phyloP scores from a whole-genome alignment of 352 stramenopile genomes.

The Phytopythium boreale region DNA sequence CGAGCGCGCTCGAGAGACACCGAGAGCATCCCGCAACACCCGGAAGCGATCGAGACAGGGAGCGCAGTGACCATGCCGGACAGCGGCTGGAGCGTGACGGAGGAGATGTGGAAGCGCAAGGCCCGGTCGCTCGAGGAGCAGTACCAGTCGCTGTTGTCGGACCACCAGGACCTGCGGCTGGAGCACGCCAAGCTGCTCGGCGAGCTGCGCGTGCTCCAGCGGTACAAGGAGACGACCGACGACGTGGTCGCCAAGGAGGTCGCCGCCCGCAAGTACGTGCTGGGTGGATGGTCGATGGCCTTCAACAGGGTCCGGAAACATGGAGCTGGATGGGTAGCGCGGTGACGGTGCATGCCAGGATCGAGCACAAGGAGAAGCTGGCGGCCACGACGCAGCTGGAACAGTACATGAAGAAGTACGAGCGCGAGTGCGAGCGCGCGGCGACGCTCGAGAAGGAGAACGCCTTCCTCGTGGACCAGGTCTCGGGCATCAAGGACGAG shows the following conservation, averaged over 20 bases:
- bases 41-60: not conserved
- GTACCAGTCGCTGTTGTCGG: slow-evolving; percentile 59
- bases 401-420: slow-evolving; percentile 82
- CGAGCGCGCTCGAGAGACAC: not conserved
- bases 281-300: not conserved
- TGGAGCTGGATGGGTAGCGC: not conserved
- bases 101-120: slow-evolving; percentile 80
- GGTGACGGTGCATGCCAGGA: slow-evolving; percentile 14
- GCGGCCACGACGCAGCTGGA: slow-evolving; percentile 60
- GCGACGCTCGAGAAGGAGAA: slow-evolving; percentile 66
- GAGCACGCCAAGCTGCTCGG: slow-evolving; percentile 67
- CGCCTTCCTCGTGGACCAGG: slow-evolving; percentile 60
- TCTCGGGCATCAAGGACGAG: slow-evolving; percentile 68
- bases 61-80: slow-evolving; percentile 26
- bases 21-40: not conserved
- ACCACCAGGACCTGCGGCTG: slow-evolving; percentile 67
- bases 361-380: slow-evolving; percentile 72
- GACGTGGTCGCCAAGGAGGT: slow-evolving; percentile 60
- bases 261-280: slow-evolving; percentile 44
- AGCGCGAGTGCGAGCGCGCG: slow-evolving; percentile 64
- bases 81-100: slow-evolving; percentile 64
- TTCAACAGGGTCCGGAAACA: no score
- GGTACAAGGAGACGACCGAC: slow-evolving; percentile 71
- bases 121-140: slow-evolving; percentile 64
- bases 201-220: slow-evolving; percentile 63